Evolutionary conservation across 495 filamentous ascomycete genomes (phyloP), one percentile per base, ranked within the genome.

Genomic region (Penicillium salamii): DNA sequence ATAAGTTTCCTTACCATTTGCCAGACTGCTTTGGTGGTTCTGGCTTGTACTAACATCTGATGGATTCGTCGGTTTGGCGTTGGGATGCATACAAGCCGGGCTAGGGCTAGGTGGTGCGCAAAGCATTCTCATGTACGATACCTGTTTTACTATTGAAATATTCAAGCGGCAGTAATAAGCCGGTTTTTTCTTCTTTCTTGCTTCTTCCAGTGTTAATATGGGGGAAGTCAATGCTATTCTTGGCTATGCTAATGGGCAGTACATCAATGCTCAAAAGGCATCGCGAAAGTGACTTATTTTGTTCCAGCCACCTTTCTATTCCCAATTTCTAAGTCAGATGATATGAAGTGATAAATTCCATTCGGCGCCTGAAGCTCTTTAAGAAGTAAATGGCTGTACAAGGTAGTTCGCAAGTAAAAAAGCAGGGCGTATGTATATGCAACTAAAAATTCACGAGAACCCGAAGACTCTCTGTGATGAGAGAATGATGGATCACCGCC

Each of bases 371-470:
- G 45, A 49, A 61, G 60, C 65, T 68, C 67, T 65, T 58, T 50
- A 55, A 57, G 56, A 63, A 58, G 48, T 49, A 55, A 54, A 55
- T 67, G 65, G 67, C 68, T 71, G 49, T 73, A 66, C 66, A 70
- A 13, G 31, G 49, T 41, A 35, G 31, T 43, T 39, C 20, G 20
- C 42, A 46, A 46, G 24, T 17, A 58, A 55, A 24, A 40, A 21
- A 37, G 31, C 47, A 47, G 48, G 50, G 29, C 49, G 51, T 38
- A 45, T 53, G 51, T 38, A 45, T 53, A 59, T 57, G 58, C 44
- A 55, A 33, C 39, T 23, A 52, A 50, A 50, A 38, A 12, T 14
- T n/a, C 24, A 26, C 28, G 13, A 15, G 38, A 45, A 14, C 20
- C 11, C 24, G 32, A 2, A 14, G 6, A 17, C 14, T 18, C 26